These are phyloP conservation scores for Penicillium nucicola DNA, from an alignment of 495 filamentous ascomycete species.

Conservation along the genomic window DNA sequence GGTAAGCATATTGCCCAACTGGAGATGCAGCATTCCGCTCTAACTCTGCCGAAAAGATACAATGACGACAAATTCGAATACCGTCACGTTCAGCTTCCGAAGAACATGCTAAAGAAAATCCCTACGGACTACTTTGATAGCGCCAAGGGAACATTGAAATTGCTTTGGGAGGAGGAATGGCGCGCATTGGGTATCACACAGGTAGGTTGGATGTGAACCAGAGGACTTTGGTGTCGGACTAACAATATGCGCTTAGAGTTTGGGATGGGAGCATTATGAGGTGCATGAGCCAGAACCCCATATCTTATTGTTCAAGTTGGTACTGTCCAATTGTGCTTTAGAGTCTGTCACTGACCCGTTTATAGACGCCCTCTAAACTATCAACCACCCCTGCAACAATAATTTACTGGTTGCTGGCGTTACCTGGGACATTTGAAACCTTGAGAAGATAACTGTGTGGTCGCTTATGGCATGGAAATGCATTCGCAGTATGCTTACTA, in stretches of 20 bases:
- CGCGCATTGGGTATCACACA: constrained; percentile 93
- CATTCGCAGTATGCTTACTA: constrained; percentile 21
- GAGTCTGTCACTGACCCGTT: constrained; percentile 7
- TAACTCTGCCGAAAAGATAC: constrained; percentile 53
- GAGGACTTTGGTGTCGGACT: constrained; percentile 12
- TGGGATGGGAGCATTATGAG: constrained; percentile 99
- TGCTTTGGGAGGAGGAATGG: constrained; percentile 99
- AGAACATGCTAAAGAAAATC: constrained; percentile 96
- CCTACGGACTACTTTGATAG: constrained; percentile 93
- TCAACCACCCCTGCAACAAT: constrained; percentile 60
- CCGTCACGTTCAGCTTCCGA: constrained; percentile 94
- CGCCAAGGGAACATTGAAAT: constrained; percentile 85
- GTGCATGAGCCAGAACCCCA: constrained; percentile 98
- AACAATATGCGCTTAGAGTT: constrained; percentile 58
- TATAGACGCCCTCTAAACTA: constrained; percentile 81
- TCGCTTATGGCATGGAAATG: constrained; percentile 20
- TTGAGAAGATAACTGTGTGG: constrained; percentile 3
- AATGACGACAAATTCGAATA: constrained; percentile 88
- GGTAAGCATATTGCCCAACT: constrained; percentile 52
- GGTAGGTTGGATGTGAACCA: constrained; percentile 42
- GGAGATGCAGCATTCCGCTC: background rate
- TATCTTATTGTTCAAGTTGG: constrained; percentile 97
- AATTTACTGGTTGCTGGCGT: constrained; percentile 14
- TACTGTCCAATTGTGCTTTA: constrained; percentile 3
- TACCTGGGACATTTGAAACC: constrained; percentile 5